phyloP scores from a whole-genome alignment of 176 grass and related monocot genomes.

The Triticum turgidum region DNA sequence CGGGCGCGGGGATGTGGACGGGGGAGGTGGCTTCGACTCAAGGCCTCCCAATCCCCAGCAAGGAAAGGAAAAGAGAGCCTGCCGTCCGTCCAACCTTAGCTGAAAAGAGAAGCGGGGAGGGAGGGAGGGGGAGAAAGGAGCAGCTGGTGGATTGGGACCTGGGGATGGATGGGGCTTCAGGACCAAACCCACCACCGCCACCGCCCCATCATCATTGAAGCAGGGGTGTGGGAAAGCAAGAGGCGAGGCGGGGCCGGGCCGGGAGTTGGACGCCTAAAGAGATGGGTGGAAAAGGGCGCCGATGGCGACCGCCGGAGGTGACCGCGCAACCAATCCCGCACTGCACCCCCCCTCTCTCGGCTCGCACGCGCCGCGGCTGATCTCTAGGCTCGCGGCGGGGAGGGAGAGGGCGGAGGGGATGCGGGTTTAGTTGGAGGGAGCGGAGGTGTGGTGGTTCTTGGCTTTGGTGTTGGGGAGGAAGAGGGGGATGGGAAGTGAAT shows the following conservation, averaged over 20 bases:
- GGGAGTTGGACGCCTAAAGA: constrained; percentile 40
- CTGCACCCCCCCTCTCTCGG: background rate
- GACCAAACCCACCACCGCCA: constrained; percentile 45
- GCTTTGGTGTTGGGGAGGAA: background rate
- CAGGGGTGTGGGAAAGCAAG: constrained; percentile 51
- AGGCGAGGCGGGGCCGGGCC: constrained; percentile 6
- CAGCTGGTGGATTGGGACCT: constrained; percentile 48
- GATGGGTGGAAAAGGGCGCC: constrained; percentile 30
- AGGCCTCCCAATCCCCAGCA: constrained; percentile 57
- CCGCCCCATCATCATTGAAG: constrained; percentile 50
- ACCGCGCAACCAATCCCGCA: constrained; percentile 18
- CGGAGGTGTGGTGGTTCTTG: background rate
- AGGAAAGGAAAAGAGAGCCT: constrained; percentile 28
- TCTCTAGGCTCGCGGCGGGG: background rate
- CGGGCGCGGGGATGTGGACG: constrained; percentile 33
- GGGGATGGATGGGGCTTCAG: constrained; percentile 30
- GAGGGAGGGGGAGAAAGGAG: constrained; percentile 11
- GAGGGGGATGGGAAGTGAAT: background rate
- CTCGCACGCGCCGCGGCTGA: background rate
- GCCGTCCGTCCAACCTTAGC: constrained; percentile 12
- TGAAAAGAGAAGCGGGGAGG: constrained; percentile 28
- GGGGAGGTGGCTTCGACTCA: constrained; percentile 23
- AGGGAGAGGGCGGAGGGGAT: background rate
- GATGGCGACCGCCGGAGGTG: constrained; percentile 42
- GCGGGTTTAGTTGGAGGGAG: background rate